Evolutionary conservation across 2,329 filamentous ascomycete species (phyloP).

Genomic region (Endoconidiophora laricicola): DNA sequence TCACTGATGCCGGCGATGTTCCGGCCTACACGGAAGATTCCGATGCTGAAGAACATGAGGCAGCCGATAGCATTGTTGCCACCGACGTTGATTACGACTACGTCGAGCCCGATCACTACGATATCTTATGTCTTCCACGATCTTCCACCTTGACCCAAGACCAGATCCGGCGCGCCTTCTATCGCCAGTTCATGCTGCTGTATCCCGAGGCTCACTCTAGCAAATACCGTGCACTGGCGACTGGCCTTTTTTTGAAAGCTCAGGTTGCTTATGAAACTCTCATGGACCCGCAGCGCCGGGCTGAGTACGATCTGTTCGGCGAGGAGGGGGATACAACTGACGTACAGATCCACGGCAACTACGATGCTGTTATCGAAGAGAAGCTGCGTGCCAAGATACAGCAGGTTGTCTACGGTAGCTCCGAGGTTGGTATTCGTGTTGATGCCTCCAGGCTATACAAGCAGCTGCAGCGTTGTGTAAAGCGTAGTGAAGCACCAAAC

Average conservation of each 20-base stretch:
- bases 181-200: slow-evolving; percentile 27
- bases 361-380: slow-evolving; percentile 14
- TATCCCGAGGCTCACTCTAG: slow-evolving; percentile 27
- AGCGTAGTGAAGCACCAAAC: not conserved
- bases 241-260: slow-evolving; percentile 24
- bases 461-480: slow-evolving; percentile 3
- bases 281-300: slow-evolving; percentile 26
- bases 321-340: slow-evolving; percentile 5
- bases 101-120: slow-evolving; percentile 24
- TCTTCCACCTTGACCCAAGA: slow-evolving; percentile 18
- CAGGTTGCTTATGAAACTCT: slow-evolving; percentile 32
- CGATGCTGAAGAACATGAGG: slow-evolving; percentile 7
- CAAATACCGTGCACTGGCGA: slow-evolving; percentile 23
- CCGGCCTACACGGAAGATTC: slow-evolving; percentile 15
- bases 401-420: slow-evolving; percentile 14
- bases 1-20: slow-evolving; percentile 11
- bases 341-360: slow-evolving; percentile 15
- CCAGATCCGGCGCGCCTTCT: slow-evolving; percentile 28
- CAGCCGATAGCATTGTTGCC: slow-evolving; percentile 12
- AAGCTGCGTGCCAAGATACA: slow-evolving; percentile 11
- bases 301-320: slow-evolving; percentile 24
- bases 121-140: slow-evolving; percentile 27
- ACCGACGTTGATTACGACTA: slow-evolving; percentile 12
- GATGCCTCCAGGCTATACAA: slow-evolving; percentile 17
- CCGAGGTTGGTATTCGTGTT: slow-evolving; percentile 23